Evolutionary conservation across 176 grass and related monocot species (phyloP).

Genomic region (Poa pratensis): DNA sequence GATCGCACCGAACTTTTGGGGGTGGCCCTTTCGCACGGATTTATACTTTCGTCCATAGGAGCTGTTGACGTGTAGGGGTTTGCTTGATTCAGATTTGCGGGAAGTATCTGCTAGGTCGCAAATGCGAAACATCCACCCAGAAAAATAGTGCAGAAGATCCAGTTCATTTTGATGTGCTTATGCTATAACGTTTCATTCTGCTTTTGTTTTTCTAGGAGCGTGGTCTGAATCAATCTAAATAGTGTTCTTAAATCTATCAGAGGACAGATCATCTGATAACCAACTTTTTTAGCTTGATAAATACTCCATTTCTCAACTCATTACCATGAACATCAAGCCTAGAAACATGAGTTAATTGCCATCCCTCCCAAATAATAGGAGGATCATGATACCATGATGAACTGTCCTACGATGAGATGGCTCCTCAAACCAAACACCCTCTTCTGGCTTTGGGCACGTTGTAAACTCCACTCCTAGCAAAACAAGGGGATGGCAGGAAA

Average conservation of each 20-base stretch:
- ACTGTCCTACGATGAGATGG: background rate
- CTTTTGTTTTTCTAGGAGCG: background rate
- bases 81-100: background rate
- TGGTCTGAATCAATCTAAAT: background rate
- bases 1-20: background rate
- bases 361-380: background rate
- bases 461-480: background rate
- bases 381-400: background rate
- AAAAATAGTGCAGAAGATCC: background rate
- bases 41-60: background rate
- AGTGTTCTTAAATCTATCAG: background rate
- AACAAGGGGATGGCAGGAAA: background rate
- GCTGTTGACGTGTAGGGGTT: background rate
- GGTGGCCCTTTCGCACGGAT: background rate
- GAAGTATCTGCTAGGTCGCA: background rate
- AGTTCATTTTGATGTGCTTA: background rate
- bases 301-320: background rate
- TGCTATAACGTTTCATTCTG: background rate
- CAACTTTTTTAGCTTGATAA: slow-evolving; percentile 3
- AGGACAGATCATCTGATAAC: background rate
- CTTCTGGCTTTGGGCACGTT: slow-evolving; percentile 1
- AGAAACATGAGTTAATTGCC: background rate
- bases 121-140: background rate
- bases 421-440: background rate
- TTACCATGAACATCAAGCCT: slow-evolving; percentile 6